A percentile compares a stretch with the other conserved stretches of the same genome.
Evolutionary conservation across 192 early-diverging fungal species (phyloP).

Genomic region (Umbelopsis ramanniana): DNA sequence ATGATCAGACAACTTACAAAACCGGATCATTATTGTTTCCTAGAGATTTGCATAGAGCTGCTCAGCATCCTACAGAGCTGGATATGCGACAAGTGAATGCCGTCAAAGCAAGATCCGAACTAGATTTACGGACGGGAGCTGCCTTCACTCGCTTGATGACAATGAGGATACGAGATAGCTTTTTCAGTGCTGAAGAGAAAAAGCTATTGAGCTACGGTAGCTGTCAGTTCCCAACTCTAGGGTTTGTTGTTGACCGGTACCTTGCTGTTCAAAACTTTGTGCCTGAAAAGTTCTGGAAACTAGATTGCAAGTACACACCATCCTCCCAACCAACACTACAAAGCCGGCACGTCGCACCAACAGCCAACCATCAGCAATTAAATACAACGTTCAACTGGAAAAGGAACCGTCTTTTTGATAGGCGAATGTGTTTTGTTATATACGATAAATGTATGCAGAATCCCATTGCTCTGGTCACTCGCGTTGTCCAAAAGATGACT

Average conservation of each 20-base stretch:
- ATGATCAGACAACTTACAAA: neutral
- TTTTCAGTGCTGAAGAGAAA: constrained; percentile 58
- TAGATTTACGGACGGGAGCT: constrained; percentile 92
- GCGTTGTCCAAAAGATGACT: constrained; percentile 65
- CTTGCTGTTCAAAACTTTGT: constrained; percentile 76
- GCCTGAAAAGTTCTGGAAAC: constrained; percentile 90
- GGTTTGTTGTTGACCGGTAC: constrained; percentile 93
- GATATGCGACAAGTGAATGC: constrained; percentile 78
- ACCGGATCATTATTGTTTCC: neutral
- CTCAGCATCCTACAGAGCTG: constrained; percentile 69
- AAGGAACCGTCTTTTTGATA: constrained; percentile 77
- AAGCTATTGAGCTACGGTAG: constrained; percentile 88
- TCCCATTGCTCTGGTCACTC: constrained; percentile 59
- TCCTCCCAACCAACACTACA: constrained; percentile 16
- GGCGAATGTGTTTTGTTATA: constrained; percentile 65
- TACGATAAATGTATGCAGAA: constrained; percentile 76
- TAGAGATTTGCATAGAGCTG: constrained; percentile 80
- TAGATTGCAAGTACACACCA: constrained; percentile 63
- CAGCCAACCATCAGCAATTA: neutral
- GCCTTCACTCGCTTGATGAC: constrained; percentile 95
- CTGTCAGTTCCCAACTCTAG: constrained; percentile 97
- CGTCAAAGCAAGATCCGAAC: constrained; percentile 82
- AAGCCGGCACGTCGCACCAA: neutral
- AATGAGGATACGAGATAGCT: constrained; percentile 52
- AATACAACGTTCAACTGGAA: constrained; percentile 73